Evolutionary conservation across 768 basidiomycete species (phyloP).

Genomic region (Fibroporia radiculosa): DNA sequence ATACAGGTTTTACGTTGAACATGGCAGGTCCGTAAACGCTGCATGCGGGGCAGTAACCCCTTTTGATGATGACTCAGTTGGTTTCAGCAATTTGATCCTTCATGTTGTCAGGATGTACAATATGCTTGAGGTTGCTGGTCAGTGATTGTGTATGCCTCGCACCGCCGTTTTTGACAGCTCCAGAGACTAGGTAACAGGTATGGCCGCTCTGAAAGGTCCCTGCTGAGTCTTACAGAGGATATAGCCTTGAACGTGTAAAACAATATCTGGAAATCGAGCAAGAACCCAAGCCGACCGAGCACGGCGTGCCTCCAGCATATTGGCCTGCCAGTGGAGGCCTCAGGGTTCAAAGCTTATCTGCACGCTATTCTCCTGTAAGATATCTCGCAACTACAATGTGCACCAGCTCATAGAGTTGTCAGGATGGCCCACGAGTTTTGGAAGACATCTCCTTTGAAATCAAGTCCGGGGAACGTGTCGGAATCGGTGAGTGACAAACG

Average conservation of each 20-base stretch:
- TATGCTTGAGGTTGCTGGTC: conserved; percentile 38
- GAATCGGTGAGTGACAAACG: conserved; percentile 27
- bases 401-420: neutral
- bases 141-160: conserved; percentile 3
- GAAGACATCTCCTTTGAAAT: conserved; percentile 45
- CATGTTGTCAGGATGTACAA: conserved; percentile 40
- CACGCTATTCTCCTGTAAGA: conserved; percentile 33
- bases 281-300: conserved; percentile 32
- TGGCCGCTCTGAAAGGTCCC: neutral
- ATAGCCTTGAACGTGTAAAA: conserved; percentile 40
- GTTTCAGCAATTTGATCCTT: conserved; percentile 51
- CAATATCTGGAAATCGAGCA: conserved; percentile 48
- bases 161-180: neutral
- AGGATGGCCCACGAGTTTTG: conserved; percentile 48
- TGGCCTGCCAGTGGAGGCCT: conserved; percentile 54
- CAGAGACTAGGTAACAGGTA: conserved; percentile 24
- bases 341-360: conserved; percentile 39
- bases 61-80: conserved; percentile 24
- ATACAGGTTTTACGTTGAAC: conserved; percentile 32
- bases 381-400: neutral
- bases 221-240: conserved; percentile 22
- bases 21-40: conserved; percentile 28
- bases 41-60: neutral
- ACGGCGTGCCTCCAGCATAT: conserved; percentile 47
- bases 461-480: conserved; percentile 52